A percentile compares a stretch with the other conserved stretches of the same genome.
Evolutionary conservation across 2,329 filamentous ascomycete genomes (phyloP).

Genomic region (Colletotrichum chlorophyti): DNA sequence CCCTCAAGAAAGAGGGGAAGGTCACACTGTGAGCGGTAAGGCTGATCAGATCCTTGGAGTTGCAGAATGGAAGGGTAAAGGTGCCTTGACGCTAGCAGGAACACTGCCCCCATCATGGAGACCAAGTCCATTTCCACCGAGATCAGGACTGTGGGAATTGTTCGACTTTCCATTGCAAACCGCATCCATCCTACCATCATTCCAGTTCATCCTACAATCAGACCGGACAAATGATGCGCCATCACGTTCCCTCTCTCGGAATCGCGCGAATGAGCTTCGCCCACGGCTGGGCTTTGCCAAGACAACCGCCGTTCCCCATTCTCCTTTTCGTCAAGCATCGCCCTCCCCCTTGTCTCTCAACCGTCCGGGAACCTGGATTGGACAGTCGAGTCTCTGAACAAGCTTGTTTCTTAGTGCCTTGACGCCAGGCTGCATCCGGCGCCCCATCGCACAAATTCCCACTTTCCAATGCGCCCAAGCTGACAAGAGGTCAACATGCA

Average conservation of each 20-base stretch:
- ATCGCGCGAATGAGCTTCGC: not conserved
- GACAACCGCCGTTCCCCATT: not conserved
- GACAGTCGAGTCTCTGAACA: too few relatives aligned
- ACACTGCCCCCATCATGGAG: too few relatives aligned
- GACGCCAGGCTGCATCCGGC: not conserved
- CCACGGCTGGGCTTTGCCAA: not conserved
- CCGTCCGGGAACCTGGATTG: not conserved
- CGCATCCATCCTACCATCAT: not conserved
- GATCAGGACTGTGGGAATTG: not conserved
- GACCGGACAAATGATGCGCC: not conserved
- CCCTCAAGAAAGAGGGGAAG: not conserved
- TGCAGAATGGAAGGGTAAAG: not conserved
- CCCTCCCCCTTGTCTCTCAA: not conserved
- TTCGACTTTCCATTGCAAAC: not conserved
- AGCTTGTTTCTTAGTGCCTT: not conserved
- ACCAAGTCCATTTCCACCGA: too few relatives aligned
- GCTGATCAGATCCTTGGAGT: not conserved
- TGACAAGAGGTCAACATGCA: not conserved
- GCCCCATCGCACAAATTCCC: too few relatives aligned
- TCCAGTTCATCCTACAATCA: not conserved
- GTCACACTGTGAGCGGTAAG: not conserved
- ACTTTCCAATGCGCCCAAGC: too few relatives aligned
- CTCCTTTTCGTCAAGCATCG: not conserved
- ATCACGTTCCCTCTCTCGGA: not conserved
- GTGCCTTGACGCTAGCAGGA: too few relatives aligned